Base-by-base conservation (phyloP, 306 rosid genomes). In the Pyrus communis region DNA sequence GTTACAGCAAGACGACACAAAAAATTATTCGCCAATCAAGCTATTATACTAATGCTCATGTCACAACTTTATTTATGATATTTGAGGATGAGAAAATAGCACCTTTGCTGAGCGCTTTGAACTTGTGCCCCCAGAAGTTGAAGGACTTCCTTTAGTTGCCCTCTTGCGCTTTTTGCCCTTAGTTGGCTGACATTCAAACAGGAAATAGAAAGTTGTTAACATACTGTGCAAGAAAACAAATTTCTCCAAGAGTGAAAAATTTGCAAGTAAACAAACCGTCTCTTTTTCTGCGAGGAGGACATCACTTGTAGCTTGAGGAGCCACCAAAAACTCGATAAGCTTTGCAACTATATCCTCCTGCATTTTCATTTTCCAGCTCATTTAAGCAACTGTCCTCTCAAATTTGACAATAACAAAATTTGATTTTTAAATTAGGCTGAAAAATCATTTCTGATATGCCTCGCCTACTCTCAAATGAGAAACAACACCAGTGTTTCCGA, bases 341-440 rank as follows among this genome's bases (percentile, higher is more conserved):
- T 88, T 95, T 51, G 84, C 79, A 75, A 95, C 58, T 55, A 91
- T 77, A 86, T 95, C 99, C 80, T 95, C 98, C 97, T 92, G 91
- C 83, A 85, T 21, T 60, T 25, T 59, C 43, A 83, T 22, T 59
- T 49, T 52, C 43, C 59, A 49, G 40, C 78, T 71, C 83, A 78
- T 72, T 80, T 75, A 69, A 54, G 64, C 61, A 21, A 70, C 19
- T 57, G 40, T 31, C 40, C 54, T 61, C 52, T 38, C 70, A 79
- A 55, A 43, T 73, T 40, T 52, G 60, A 67, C 6, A 62, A 59
- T 64, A 25, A 19, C 45, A 60, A 57, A 25, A 60, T 19, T 13
- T 5, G 35, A 68, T 46, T 60, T 30, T 54, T 2, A 71, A 69
- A 60, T 35, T 63, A 52, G 22, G 52, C 55, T 30, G 7, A 25